Percentiles rank a stretch among this genome's conserved stretches.
Evolutionary conservation across 169 alveolate genomes (phyloP).

Genomic region (Neospora caninum): DNA sequence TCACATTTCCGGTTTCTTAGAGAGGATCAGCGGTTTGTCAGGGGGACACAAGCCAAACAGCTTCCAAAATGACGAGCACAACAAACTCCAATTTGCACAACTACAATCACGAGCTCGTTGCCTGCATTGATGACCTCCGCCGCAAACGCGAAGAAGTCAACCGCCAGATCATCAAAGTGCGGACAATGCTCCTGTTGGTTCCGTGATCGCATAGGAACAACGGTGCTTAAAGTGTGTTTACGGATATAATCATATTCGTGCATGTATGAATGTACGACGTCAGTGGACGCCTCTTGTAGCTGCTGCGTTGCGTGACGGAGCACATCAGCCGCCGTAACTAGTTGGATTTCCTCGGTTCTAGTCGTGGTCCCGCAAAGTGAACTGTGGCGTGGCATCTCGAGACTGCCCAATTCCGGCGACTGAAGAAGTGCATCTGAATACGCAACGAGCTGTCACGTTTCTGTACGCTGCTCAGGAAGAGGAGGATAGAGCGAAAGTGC

Average conservation of each 20-base stretch:
- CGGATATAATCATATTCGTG: background rate
- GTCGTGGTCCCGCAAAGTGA: background rate
- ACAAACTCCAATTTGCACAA: conserved; percentile 77
- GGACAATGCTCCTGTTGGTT: background rate
- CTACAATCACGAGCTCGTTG: conserved; percentile 91
- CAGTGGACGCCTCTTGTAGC: background rate
- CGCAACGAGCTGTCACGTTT: too few relatives aligned
- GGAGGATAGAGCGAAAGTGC: conserved; percentile 85
- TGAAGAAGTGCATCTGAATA: too few relatives aligned
- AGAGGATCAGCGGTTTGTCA: background rate
- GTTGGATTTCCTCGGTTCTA: too few relatives aligned
- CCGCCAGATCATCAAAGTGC: conserved; percentile 81
- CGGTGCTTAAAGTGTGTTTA: background rate
- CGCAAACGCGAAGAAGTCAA: conserved; percentile 89
- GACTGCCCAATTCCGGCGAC: background rate
- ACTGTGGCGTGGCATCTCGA: background rate
- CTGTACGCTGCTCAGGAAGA: conserved; percentile 75
- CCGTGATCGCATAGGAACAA: background rate
- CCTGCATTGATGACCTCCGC: conserved; percentile 88
- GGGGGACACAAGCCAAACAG: background rate
- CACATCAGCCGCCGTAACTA: too few relatives aligned
- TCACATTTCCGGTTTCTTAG: background rate
- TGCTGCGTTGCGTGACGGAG: too few relatives aligned
- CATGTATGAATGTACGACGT: background rate
- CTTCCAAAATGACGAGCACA: conserved; percentile 4